Conservation (phyloP, 176 grass and related monocot species). For the Thalia dealbata region DNA sequence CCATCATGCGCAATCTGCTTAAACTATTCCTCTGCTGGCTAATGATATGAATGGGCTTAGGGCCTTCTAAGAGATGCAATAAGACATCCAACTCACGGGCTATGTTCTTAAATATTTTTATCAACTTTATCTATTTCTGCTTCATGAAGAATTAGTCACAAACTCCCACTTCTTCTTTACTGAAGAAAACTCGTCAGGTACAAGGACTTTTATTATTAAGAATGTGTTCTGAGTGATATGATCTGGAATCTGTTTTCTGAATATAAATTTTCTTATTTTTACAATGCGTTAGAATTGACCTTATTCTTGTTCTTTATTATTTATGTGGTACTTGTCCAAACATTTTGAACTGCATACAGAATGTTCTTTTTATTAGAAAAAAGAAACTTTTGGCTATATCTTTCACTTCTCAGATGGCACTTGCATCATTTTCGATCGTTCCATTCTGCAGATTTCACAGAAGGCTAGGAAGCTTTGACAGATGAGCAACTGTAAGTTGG, state of each 20-base stretch:
- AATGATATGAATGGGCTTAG: not conserved
- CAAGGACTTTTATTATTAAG: not conserved
- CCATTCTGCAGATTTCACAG: not conserved
- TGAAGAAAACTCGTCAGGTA: not conserved
- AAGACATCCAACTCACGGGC: too few species aligned
- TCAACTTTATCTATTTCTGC: too few species aligned
- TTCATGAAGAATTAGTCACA: too few species aligned
- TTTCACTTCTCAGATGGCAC: not conserved
- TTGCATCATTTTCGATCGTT: not conserved
- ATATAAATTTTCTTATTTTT: not conserved
- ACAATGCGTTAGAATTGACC: not conserved
- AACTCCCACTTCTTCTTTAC: too few species aligned
- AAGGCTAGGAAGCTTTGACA: not conserved
- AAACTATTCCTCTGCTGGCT: not conserved
- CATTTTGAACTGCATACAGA: not conserved
- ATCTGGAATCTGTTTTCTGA: not conserved
- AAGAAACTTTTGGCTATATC: too few species aligned
- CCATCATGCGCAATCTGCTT: not conserved
- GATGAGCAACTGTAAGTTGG: constrained; percentile 48
- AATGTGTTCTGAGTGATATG: not conserved
- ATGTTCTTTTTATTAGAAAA: not conserved
- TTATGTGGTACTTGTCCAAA: not conserved
- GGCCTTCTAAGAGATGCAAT: not conserved
- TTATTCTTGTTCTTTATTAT: not conserved
- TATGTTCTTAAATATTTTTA: too few species aligned